phyloP scores from a whole-genome alignment of 108 stramenopile genomes.

The Skeletonema costatum region DNA sequence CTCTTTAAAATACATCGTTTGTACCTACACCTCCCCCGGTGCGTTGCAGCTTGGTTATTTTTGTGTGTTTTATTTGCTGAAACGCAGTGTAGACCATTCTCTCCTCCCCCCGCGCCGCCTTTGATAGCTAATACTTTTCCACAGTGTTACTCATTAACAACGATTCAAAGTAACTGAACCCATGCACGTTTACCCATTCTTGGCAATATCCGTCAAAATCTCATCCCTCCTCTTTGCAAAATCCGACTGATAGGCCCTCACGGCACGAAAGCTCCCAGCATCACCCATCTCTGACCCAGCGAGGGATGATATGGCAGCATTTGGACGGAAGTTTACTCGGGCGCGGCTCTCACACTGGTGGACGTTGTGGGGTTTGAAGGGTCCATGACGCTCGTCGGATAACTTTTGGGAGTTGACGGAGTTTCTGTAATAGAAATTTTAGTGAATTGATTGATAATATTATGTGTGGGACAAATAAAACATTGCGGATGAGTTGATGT shows the following conservation, averaged over 20 bases:
- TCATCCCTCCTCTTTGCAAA: conserved; percentile 60
- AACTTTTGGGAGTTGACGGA: conserved; percentile 68
- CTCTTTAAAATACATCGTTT: background rate
- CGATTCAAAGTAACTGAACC: background rate
- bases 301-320: conserved; percentile 55
- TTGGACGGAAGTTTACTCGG: conserved; percentile 54
- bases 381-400: conserved; percentile 59
- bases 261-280: conserved; percentile 55
- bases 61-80: background rate
- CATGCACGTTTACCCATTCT: conserved; percentile 26
- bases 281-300: conserved; percentile 56
- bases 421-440: conserved; percentile 24
- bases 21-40: background rate
- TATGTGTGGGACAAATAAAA: background rate
- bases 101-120: background rate
- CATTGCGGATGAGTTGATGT: background rate
- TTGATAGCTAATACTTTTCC: background rate
- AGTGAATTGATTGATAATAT: background rate
- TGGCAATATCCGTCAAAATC: conserved; percentile 52
- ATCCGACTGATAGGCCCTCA: conserved; percentile 57
- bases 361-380: conserved; percentile 42
- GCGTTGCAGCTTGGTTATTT: background rate
- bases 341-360: conserved; percentile 50
- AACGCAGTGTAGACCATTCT: background rate
- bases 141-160: background rate